A percentile compares a stretch with the other conserved stretches of the same genome.
Evolutionary conservation across 768 basidiomycete genomes (phyloP).

Genomic region (Austroboletus eburneus): DNA sequence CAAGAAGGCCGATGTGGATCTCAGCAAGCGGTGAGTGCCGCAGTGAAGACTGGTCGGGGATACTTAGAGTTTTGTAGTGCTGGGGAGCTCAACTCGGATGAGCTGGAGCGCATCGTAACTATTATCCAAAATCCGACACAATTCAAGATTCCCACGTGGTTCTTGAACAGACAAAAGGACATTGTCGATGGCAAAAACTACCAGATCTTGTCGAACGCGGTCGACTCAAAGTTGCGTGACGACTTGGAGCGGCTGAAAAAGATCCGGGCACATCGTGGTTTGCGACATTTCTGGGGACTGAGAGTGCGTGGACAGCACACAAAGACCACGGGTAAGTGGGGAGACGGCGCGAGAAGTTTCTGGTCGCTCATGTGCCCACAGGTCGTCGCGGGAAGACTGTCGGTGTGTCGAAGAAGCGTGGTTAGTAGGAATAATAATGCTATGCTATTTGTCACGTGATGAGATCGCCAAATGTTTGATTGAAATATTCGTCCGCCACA

Average conservation of each 20-base stretch:
- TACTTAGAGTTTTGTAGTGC: slow-evolving; percentile 52
- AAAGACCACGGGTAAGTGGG: slow-evolving; percentile 84
- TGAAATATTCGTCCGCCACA: neutral
- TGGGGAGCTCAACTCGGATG: slow-evolving; percentile 99
- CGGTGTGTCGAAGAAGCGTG: slow-evolving; percentile 91
- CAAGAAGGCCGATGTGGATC: slow-evolving; percentile 99
- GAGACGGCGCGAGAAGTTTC: neutral
- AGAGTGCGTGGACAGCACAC: slow-evolving; percentile 99
- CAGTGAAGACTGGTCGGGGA: neutral
- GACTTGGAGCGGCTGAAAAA: slow-evolving; percentile 99
- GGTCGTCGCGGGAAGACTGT: slow-evolving; percentile 95
- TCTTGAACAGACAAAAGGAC: slow-evolving; percentile 98
- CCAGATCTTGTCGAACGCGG: slow-evolving; percentile 92
- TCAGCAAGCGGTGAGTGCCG: slow-evolving; percentile 89
- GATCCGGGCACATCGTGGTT: slow-evolving; percentile 94
- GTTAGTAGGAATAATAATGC: slow-evolving; percentile 31
- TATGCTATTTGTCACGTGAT: slow-evolving; percentile 18
- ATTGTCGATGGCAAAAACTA: slow-evolving; percentile 96
- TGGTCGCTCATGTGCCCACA: slow-evolving; percentile 25
- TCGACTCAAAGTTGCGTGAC: slow-evolving; percentile 97
- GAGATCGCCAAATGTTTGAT: neutral
- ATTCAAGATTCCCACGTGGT: slow-evolving; percentile 99
- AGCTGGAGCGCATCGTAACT: slow-evolving; percentile 97
- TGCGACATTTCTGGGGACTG: slow-evolving; percentile 90
- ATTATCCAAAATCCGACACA: slow-evolving; percentile 99